Evolutionary conservation across 345 rosid species (phyloP).

Genomic region (Populus davidiana): DNA sequence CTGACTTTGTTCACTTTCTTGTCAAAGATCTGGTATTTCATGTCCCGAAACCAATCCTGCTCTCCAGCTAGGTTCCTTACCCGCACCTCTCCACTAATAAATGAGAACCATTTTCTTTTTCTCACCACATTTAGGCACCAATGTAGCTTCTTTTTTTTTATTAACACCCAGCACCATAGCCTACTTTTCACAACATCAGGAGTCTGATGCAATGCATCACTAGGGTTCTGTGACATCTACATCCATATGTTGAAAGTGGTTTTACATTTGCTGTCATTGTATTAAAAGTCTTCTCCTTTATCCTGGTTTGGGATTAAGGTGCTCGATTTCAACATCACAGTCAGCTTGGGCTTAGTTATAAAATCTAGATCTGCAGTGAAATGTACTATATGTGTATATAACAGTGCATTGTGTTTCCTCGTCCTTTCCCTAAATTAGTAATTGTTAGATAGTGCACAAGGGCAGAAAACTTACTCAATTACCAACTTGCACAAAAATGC

Average conservation of each 20-base stretch:
- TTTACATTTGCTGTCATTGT: background rate
- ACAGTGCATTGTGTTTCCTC: background rate
- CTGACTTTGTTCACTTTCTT: background rate
- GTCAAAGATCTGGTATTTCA: background rate
- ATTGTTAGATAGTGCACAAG: constrained; percentile 2
- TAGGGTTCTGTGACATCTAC: background rate
- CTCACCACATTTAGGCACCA: background rate
- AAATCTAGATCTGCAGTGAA: background rate
- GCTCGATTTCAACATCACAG: background rate
- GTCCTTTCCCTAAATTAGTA: background rate
- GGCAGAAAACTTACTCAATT: constrained; percentile 26
- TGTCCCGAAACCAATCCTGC: background rate
- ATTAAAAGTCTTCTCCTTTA: background rate
- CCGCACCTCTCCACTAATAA: background rate
- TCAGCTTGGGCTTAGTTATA: background rate
- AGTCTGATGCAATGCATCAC: background rate
- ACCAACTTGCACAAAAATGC: constrained; percentile 12
- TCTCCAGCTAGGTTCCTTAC: background rate
- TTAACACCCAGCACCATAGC: background rate
- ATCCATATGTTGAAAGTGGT: background rate
- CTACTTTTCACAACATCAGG: background rate
- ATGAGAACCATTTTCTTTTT: background rate
- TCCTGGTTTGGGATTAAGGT: background rate
- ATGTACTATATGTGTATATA: background rate
- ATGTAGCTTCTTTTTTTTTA: background rate